Percentiles rank a stretch among this genome's conserved stretches.
Conservation (phyloP, 2,329 filamentous ascomycete species). For the Pyrenochaeta sp. region DNA sequence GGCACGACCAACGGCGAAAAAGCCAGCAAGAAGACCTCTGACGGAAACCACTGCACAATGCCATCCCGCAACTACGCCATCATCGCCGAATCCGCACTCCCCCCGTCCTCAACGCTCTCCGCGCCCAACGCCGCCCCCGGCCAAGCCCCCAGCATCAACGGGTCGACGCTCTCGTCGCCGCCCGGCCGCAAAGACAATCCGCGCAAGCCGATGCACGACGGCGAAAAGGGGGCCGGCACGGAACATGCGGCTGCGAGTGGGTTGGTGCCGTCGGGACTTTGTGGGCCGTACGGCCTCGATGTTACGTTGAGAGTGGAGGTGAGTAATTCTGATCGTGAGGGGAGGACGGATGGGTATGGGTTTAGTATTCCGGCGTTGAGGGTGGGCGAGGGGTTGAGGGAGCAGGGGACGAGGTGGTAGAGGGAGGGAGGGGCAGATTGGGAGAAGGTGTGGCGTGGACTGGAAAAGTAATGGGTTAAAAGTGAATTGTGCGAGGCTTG, state of each 20-base stretch:
- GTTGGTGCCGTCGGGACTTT: slow-evolving; percentile 50
- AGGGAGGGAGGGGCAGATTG: no score
- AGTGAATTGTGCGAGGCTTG: no score
- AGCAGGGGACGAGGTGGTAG: slow-evolving; percentile 28
- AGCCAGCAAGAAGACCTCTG: slow-evolving; percentile 65
- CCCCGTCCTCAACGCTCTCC: slow-evolving; percentile 27
- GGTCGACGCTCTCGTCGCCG: slow-evolving; percentile 33
- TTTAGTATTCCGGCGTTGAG: slow-evolving; percentile 57
- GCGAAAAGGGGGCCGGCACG: slow-evolving; percentile 81
- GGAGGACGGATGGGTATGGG: slow-evolving; percentile 59
- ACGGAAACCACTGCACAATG: slow-evolving; percentile 86
- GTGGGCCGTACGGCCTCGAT: slow-evolving; percentile 55
- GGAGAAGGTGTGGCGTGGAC: no score
- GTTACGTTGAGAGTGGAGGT: slow-evolving; percentile 59
- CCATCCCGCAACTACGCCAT: slow-evolving; percentile 71
- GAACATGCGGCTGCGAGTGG: slow-evolving; percentile 73
- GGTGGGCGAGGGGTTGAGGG: slow-evolving; percentile 18
- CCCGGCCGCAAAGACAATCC: slow-evolving; percentile 60
- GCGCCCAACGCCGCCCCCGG: slow-evolving; percentile 29
- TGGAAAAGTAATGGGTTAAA: no score
- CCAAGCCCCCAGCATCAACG: slow-evolving; percentile 33
- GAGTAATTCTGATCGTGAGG: slow-evolving; percentile 51
- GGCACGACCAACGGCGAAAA: slow-evolving; percentile 34
- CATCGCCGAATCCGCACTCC: slow-evolving; percentile 60
- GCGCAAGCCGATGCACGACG: slow-evolving; percentile 74